phyloP scores from a whole-genome alignment of 345 rosid genomes.

The Nasturtium officinale region DNA sequence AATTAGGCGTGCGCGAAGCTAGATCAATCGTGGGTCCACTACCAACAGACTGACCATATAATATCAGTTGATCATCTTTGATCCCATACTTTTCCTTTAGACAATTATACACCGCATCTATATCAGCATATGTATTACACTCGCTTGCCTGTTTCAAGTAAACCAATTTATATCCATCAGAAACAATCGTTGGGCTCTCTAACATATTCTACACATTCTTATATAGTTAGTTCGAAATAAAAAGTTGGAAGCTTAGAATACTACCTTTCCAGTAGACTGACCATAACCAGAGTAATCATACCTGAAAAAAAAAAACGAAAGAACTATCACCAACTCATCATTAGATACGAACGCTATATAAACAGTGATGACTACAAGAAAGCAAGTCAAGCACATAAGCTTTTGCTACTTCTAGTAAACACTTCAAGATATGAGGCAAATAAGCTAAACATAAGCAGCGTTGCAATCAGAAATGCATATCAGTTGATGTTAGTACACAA shows the following conservation, averaged over 20 bases:
- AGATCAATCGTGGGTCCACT: constrained; percentile 97
- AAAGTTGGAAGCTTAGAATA: constrained; percentile 24
- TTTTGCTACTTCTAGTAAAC: not conserved
- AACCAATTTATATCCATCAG: constrained; percentile 29
- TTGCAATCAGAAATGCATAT: not conserved
- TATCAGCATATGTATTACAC: constrained; percentile 90
- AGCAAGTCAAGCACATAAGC: not conserved
- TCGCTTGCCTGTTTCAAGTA: constrained; percentile 78
- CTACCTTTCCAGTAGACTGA: constrained; percentile 93
- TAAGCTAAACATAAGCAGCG: not conserved
- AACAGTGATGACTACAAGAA: not conserved
- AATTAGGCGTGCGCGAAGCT: constrained; percentile 75
- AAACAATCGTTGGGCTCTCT: not conserved
- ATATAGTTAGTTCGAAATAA: not conserved
- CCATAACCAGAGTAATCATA: constrained; percentile 98
- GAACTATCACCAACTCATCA: constrained; percentile 4
- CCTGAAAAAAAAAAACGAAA: constrained; percentile 45
- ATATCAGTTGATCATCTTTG: constrained; percentile 81
- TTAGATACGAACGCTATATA: not conserved
- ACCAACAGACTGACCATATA: constrained; percentile 98
- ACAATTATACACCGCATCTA: constrained; percentile 82
- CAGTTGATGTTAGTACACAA: not conserved
- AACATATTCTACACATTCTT: not conserved
- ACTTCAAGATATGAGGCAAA: not conserved
- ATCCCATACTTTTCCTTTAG: constrained; percentile 85